Evolutionary conservation across 2,329 filamentous ascomycete species (phyloP), one percentile per base, ranked within the genome.

Genomic region (Xylariaceae sp.): DNA sequence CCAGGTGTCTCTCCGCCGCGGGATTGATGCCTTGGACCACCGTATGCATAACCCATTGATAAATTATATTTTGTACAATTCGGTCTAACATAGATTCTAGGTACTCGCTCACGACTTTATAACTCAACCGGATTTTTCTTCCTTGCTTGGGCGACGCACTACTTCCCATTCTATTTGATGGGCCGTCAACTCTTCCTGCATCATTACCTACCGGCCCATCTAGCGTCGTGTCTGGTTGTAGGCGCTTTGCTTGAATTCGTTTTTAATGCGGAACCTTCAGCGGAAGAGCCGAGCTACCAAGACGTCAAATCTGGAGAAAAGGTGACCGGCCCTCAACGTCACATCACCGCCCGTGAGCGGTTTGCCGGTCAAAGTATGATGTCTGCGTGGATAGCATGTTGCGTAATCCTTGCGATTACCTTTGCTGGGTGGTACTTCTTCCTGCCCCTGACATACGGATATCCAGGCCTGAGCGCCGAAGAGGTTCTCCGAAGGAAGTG

Each of bases 81-180:
- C 3, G 32, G 39, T 49, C 60, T 65, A 62, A 67, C 54, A 30
- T 12, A 10, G 13, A 30, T 55, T 19, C 46, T 68, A 87, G 91
- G 91, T 61, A 91, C 94, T 29, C 92, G 94, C 61, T 92, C 89
- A 21, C 91, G 92, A 60, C 81, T 99, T 47, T 99, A 99, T 76
- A 97, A 97, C 79, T 96, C 91, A 51, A 97, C 94, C 0, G 94
- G 94, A 21, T 99, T 99, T 82, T 95, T 99, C 78, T 97, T 96
- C 84, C 83, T 99, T 53, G 90, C 91, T 52, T 99, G 94, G 94
- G 91, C 89, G 13, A 92, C 91, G 2, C 94, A 99, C 71, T 99
- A 96, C 77, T 84, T 96, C 72, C 92, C 92, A 49, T 99, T 99
- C 79, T 99, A 85, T 76, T 84, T 96, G 60, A 99, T 99, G 92